A percentile compares a stretch with the other conserved stretches of the same genome.
Conservation (phyloP, 2,329 filamentous ascomycete species). For the Simplicillium sp. region DNA sequence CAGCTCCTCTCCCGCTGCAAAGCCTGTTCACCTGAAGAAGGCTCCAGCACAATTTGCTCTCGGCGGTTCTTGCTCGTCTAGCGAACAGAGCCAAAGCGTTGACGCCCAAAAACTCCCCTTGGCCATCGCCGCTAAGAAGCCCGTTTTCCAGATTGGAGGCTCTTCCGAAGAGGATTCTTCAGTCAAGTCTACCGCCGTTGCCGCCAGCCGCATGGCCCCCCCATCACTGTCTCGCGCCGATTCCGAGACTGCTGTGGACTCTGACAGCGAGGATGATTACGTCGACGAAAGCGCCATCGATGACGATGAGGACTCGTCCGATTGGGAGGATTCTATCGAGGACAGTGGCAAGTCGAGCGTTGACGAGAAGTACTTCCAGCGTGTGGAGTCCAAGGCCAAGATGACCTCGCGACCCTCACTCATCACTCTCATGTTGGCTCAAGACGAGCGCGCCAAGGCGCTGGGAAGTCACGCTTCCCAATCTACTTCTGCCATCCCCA, state of each 20-base stretch:
- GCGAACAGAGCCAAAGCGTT: slow-evolving; percentile 39
- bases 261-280: slow-evolving; percentile 56
- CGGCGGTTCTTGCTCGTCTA: slow-evolving; percentile 73
- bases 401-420: slow-evolving; percentile 79
- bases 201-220: slow-evolving; percentile 55
- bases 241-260: slow-evolving; percentile 41
- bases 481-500: slow-evolving; percentile 59
- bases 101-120: slow-evolving; percentile 28
- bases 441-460: slow-evolving; percentile 61
- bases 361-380: slow-evolving; percentile 77
- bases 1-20: slow-evolving; percentile 45
- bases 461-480: slow-evolving; percentile 61
- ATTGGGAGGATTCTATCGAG: slow-evolving; percentile 60
- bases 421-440: slow-evolving; percentile 77
- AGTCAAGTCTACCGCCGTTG: slow-evolving; percentile 66
- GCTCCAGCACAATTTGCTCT: slow-evolving; percentile 56
- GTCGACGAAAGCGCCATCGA: slow-evolving; percentile 78
- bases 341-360: slow-evolving; percentile 78
- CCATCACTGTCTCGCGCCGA: slow-evolving; percentile 33
- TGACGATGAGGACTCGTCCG: slow-evolving; percentile 54
- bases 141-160: slow-evolving; percentile 43
- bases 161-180: slow-evolving; percentile 75
- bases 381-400: slow-evolving; percentile 81
- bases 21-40: slow-evolving; percentile 61
- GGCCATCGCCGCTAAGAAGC: slow-evolving; percentile 20